Base-by-base conservation (phyloP, 179 eudicot species). In the Drosera spatulata region DNA sequence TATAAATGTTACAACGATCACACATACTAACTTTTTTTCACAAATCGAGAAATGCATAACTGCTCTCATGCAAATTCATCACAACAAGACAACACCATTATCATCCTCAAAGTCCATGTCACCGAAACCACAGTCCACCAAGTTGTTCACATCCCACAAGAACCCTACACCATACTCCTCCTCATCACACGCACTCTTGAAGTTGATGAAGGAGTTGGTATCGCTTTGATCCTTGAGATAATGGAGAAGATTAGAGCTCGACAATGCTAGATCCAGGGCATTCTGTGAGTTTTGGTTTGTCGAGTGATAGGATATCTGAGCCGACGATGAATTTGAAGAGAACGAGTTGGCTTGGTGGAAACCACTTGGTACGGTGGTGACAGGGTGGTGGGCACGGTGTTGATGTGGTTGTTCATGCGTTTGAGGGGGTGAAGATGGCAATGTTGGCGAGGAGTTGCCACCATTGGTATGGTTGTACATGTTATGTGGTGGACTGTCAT, bases 71-170 rank as follows among this genome's bases (percentile, higher is more conserved):
- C 33, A 22, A 22, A 22, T 22, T 22, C 33, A 22, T 50, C 53
- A 50, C 53, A 50, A 10, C n/a, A 50, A 10, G 5, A 50, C 10
- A 10, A 50, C 47, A 42, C 76, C 65, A 65, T 51, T 51, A 68
- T 53, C 63, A 50, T 71, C 79, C 42, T 67, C 73, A 63, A 77
- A 77, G 39, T 64, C 52, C 59, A 69, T 54, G 50, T 72, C 80
- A 42, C 63, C 70, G 47, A 73, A 60, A n/a, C 44, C 48, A 66
- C 62, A 67, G 39, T 64, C 58, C 13, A 60, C 60, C 59, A 22
- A 48, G 60, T 46, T 46, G 39, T 61, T 68, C 73, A 74, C 68
- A 59, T 71, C 71, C 73, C 71, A 77, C 56, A 68, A 43, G 2
- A 70, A 68, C 52, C 68, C 75, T 43, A 47, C 68, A 22, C 61